Evolutionary conservation across 306 rosid genomes (phyloP), one percentile per base, ranked within the genome.

Genomic region (Senna tora): DNA sequence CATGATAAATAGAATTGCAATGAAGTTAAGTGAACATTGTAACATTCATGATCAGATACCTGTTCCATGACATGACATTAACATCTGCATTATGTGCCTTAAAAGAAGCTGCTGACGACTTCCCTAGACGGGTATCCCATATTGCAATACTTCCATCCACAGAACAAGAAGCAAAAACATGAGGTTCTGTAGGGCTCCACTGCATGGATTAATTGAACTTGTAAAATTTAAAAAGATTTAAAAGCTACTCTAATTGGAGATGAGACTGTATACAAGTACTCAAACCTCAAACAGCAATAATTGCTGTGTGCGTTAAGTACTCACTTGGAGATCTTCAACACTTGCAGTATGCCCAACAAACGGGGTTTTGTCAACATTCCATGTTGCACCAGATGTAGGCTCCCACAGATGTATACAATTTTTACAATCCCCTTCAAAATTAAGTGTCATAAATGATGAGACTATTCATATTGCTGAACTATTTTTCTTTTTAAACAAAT

Each of bases 31-130:
- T 17, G 30, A 80, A 57, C 65, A 33, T 36, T 42, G 59, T 57
- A 49, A 13, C 33, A 22, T 53, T 61, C 60, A 59, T 34, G 25
- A 36, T 52, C 32, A 34, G 66, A 43, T 70, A 94, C 97, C 99
- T 87, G 88, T 91, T 94, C 99, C 97, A 91, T 19, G 99, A 94
- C 32, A 94, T 82, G 69, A 94, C 99, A 85, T 94, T 94, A 81
- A 91, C 99, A 84, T 94, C 99, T 0, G 95, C 92, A 39, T 86
- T 81, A 68, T 91, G 99, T 6, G 98, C 98, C 82, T 91, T 88
- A 68, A 83, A 83, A 79, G 84, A 79, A 3, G 73, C 55, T 46
- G 75, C 81, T 20, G 52, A 88, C 60, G 90, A 79, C 86, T 86
- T 94, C 83, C 91, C 89, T 74, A 65, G 16, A 41, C 96, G 99